These are phyloP conservation scores for Coix lacrymajobi DNA, from an alignment of 176 grass and related monocot genomes.

Conservation along the genomic window DNA sequence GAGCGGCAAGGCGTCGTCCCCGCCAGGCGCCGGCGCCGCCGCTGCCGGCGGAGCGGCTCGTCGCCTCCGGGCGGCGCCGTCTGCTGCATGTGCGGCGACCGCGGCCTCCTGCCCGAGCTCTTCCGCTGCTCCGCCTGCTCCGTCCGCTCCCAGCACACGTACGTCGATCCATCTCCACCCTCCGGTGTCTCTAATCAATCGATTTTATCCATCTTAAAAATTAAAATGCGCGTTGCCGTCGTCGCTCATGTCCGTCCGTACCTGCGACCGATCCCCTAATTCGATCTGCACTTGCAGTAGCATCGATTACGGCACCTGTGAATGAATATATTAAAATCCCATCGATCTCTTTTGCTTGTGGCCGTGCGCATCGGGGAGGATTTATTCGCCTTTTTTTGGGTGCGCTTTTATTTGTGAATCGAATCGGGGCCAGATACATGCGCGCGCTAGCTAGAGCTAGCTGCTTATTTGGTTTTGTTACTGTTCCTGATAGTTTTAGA, in stretches of 20 bases:
- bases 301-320: neutral
- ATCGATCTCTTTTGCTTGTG: neutral
- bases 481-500: neutral
- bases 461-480: neutral
- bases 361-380: neutral
- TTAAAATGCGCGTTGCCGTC: neutral
- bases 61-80: conserved; percentile 10
- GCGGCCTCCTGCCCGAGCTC: conserved; percentile 72
- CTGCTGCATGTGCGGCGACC: conserved; percentile 99
- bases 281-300: neutral
- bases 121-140: conserved; percentile 81
- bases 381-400: neutral
- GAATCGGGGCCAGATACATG: neutral
- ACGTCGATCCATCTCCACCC: conserved; percentile 17
- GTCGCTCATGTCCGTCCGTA: neutral
- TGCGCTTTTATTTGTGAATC: neutral
- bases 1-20: conserved; percentile 36
- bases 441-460: neutral
- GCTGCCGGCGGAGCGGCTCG: neutral
- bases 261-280: neutral
- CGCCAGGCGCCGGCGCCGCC: neutral
- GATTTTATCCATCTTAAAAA: neutral
- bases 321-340: neutral
- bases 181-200: neutral
- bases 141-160: conserved; percentile 86